Conservation (phyloP, 1,284 basidiomycete genomes). For the Sanghuangporus weigelae region DNA sequence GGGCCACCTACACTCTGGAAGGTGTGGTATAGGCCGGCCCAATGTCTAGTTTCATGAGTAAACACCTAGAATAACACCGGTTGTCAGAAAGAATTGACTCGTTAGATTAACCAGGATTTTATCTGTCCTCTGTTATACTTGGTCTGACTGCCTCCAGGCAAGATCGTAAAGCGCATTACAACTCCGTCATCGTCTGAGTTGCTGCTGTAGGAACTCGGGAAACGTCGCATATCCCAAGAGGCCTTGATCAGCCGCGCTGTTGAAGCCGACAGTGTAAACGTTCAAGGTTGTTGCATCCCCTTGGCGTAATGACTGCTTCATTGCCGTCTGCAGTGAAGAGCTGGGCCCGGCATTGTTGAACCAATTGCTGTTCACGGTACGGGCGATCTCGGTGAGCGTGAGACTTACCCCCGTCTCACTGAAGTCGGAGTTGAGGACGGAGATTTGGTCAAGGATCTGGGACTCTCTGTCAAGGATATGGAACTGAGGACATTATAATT, state of each 20-base stretch:
- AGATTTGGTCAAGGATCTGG: slow-evolving; percentile 38
- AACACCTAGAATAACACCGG: slow-evolving; percentile 24
- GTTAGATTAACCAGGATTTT: background rate
- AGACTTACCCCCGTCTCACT: slow-evolving; percentile 37
- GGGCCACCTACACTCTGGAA: slow-evolving; percentile 27
- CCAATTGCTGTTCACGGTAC: slow-evolving; percentile 34
- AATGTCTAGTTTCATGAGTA: slow-evolving; percentile 38
- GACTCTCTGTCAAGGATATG: slow-evolving; percentile 26
- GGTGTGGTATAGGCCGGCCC: slow-evolving; percentile 37
- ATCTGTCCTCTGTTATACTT: slow-evolving; percentile 42
- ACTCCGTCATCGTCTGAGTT: slow-evolving; percentile 35
- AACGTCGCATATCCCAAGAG: slow-evolving; percentile 38
- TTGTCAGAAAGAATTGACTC: slow-evolving; percentile 31
- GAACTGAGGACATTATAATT: slow-evolving; percentile 10
- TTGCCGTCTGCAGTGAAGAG: slow-evolving; percentile 21
- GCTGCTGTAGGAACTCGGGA: slow-evolving; percentile 29
- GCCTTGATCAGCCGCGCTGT: slow-evolving; percentile 26
- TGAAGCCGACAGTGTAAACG: slow-evolving; percentile 32
- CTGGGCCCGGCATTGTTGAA: slow-evolving; percentile 28
- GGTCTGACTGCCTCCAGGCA: slow-evolving; percentile 36
- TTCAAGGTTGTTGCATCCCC: slow-evolving; percentile 31
- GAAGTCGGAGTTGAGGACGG: slow-evolving; percentile 43
- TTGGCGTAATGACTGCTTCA: slow-evolving; percentile 29
- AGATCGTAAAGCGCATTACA: slow-evolving; percentile 32
- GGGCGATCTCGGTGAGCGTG: slow-evolving; percentile 31